Evolutionary conservation across 257 asterid species (phyloP).

Genomic region (Solanum medicagineum): DNA sequence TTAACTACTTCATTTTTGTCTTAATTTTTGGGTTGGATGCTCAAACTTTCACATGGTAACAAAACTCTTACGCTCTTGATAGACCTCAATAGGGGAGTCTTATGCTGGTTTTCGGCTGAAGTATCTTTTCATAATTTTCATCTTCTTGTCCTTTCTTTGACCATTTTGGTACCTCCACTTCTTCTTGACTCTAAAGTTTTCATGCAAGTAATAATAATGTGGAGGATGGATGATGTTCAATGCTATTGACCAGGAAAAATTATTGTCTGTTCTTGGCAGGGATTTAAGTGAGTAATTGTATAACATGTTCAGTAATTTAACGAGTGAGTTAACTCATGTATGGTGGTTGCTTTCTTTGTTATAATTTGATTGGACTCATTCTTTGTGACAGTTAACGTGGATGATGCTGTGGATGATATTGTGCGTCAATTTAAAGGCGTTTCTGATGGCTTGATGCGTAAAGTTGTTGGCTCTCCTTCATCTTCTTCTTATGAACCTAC

Average conservation of each 20-base stretch:
- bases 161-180: neutral
- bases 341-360: neutral
- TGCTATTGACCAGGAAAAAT: neutral
- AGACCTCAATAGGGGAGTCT: neutral
- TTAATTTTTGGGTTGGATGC: neutral
- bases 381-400: constrained; percentile 65
- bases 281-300: neutral
- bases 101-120: neutral
- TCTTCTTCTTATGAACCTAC: constrained; percentile 31
- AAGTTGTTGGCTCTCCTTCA: constrained; percentile 57
- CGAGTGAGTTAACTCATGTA: neutral
- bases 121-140: neutral
- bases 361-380: neutral
- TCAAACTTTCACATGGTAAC: neutral
- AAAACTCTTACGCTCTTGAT: neutral
- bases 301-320: neutral
- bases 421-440: constrained; percentile 97
- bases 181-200: neutral
- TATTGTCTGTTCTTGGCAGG: neutral
- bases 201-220: neutral
- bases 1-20: neutral
- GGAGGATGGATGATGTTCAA: neutral
- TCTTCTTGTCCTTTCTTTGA: neutral
- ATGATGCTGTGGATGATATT: constrained; percentile 98
- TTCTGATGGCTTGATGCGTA: constrained; percentile 72